Conservation (phyloP, 176 grass and related monocot species). For the Bothriochloa decipiens region DNA sequence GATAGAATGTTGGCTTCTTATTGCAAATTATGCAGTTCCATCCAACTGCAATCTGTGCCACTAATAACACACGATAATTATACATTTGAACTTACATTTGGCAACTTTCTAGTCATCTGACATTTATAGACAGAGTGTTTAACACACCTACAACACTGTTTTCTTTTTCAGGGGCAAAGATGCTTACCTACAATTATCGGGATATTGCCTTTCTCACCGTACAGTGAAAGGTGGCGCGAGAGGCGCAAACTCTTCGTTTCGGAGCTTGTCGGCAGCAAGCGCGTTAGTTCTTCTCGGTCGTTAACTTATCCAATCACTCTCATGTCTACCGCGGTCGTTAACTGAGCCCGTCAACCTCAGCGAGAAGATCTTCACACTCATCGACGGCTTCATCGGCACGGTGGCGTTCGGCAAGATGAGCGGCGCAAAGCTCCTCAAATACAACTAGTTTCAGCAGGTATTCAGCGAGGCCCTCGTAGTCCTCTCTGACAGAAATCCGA, state of each 20-base stretch:
- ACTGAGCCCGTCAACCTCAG: not conserved
- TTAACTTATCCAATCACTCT: conserved; percentile 25
- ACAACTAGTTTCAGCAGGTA: conserved; percentile 17
- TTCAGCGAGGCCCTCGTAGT: conserved; percentile 25
- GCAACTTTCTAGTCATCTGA: too few species aligned
- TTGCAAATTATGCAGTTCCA: too few species aligned
- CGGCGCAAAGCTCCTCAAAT: conserved; percentile 12
- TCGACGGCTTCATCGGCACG: conserved; percentile 31
- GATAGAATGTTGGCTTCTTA: too few species aligned
- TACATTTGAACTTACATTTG: too few species aligned
- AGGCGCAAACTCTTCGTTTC: conserved; percentile 34
- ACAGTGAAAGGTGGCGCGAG: conserved; percentile 19
- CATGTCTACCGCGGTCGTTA: not conserved
- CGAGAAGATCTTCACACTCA: conserved; percentile 14
- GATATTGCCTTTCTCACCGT: conserved; percentile 37
- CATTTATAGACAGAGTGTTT: too few species aligned
- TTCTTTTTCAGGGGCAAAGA: not conserved
- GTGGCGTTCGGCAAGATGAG: conserved; percentile 34
- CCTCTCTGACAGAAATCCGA: too few species aligned
- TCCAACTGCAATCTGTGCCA: too few species aligned
- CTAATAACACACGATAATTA: too few species aligned
- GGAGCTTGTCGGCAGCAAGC: conserved; percentile 13
- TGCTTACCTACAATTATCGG: conserved; percentile 8
- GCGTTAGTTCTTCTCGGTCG: not conserved
- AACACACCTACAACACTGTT: too few species aligned